Evolutionary conservation across 139 green algal genomes (phyloP), one percentile per base, ranked within the genome.

Genomic region (Chlorella sp.): DNA sequence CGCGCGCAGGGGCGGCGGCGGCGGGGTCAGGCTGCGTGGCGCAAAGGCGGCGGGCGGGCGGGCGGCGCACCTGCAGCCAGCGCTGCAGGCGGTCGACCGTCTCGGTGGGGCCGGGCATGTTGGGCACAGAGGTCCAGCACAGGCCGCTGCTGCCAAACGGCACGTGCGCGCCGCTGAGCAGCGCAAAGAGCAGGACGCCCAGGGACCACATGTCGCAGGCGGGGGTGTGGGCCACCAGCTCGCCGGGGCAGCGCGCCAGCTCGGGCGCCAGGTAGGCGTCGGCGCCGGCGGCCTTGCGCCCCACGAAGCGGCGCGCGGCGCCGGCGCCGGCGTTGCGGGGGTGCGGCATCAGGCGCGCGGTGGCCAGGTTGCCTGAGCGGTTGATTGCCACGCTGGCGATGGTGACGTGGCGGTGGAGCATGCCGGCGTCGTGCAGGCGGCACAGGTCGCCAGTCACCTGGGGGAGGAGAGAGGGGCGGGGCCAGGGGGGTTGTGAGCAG

Each of bases 161-260:
- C 60, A 85, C 53, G 38, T 78, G 66, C 25, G 68, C 64, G 23
- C 74, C 80, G 50, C 67, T 75, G 4, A 85, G 76, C 45, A 85
- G 63, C 50, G 65, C 62, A 71, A 85, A 85, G 12, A 85, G 68
- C 14, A 81, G 63, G 8, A 80, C 50, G 25, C 80, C 80, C 67
- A 85, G 53, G 42, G 75, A 69, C 80, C 80, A 85, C 69, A 85
- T 74, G 67, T 85, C 74, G 46, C 59, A 48, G 8, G 72, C 60
- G 9, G 51, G 71, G 21, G 64, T 84, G 53, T 73, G 69, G 11
- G 66, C 55, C 12, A 75, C 56, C 21, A 40, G 61, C 55, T 76
- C 50, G 17, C 42, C n/a, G 67, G 73, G 48, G 66, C 71, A 84
- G 31, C 67, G 56, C 41, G 73, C 74, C 62, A 76, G 60, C 72